Evolutionary conservation across 2,329 filamentous ascomycete species (phyloP).

Genomic region (Coniosporium tulheliwenetii): DNA sequence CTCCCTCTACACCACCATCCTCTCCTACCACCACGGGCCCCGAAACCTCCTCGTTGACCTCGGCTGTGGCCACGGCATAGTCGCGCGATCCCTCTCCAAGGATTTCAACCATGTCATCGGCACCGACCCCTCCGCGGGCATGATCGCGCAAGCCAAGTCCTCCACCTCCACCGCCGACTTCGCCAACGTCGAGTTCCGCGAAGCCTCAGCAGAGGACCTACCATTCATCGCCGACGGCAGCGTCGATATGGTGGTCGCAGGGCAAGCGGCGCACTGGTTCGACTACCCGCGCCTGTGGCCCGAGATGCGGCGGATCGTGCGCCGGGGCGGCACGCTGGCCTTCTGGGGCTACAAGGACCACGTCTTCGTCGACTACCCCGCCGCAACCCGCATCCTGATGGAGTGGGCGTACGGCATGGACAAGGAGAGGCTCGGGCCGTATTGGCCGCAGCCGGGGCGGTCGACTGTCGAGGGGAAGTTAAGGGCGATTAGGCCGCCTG

Average conservation of each 20-base stretch:
- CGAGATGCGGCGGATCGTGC: slow-evolving; percentile 37
- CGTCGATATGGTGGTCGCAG: slow-evolving; percentile 32
- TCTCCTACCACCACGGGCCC: slow-evolving; percentile 35
- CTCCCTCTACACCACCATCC: slow-evolving; percentile 36
- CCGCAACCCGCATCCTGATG: slow-evolving; percentile 37
- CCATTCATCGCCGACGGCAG: slow-evolving; percentile 28
- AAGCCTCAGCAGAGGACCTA: slow-evolving; percentile 39
- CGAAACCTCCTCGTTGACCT: slow-evolving; percentile 34
- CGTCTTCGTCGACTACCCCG: slow-evolving; percentile 37
- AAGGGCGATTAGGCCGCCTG: slow-evolving; percentile 35
- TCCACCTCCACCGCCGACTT: slow-evolving; percentile 8
- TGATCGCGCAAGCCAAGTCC: slow-evolving; percentile 26
- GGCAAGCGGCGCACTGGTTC: slow-evolving; percentile 53
- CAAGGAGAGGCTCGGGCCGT: slow-evolving; percentile 36
- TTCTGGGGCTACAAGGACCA: slow-evolving; percentile 54
- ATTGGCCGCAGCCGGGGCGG: slow-evolving; percentile 47
- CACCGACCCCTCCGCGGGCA: slow-evolving; percentile 41
- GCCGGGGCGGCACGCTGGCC: slow-evolving; percentile 41
- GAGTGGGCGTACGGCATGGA: slow-evolving; percentile 36
- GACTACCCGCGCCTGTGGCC: slow-evolving; percentile 40
- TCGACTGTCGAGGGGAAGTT: slow-evolving; percentile 37
- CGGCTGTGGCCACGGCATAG: slow-evolving; percentile 47
- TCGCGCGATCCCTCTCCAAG: slow-evolving; percentile 37
- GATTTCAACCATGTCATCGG: slow-evolving; percentile 36
- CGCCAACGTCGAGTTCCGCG: slow-evolving; percentile 32